phyloP scores from a whole-genome alignment of 768 basidiomycete species.

The Russula sp. region DNA sequence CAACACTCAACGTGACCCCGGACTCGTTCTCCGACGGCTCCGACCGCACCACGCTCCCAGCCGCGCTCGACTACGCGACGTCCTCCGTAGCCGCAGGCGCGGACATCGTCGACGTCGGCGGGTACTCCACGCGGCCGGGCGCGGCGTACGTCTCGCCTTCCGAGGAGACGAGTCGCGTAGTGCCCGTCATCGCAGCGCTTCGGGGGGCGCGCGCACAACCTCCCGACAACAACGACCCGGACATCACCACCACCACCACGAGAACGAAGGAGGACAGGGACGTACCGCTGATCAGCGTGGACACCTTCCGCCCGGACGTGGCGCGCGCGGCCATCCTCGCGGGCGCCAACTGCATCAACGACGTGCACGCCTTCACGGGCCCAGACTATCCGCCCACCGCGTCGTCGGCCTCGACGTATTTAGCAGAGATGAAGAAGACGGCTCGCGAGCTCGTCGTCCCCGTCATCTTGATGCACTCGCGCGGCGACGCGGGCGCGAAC shows the following conservation, averaged over 20 bases:
- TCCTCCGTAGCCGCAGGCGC: slow-evolving; percentile 50
- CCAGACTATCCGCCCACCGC: slow-evolving; percentile 35
- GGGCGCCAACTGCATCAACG: slow-evolving; percentile 92
- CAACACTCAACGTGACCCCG: slow-evolving; percentile 86
- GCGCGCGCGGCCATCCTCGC: slow-evolving; percentile 66
- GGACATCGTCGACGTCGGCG: slow-evolving; percentile 85
- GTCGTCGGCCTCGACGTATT: slow-evolving; percentile 34
- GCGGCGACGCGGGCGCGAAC: slow-evolving; percentile 72
- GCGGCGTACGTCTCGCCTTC: slow-evolving; percentile 55
- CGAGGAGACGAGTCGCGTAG: slow-evolving; percentile 68
- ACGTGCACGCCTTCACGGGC: slow-evolving; percentile 78
- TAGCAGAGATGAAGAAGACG: slow-evolving; percentile 55
- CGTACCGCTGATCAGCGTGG: slow-evolving; percentile 66
- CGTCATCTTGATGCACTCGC: slow-evolving; percentile 89
- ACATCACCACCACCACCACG: not conserved
- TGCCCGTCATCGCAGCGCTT: slow-evolving; percentile 60
- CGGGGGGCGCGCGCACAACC: slow-evolving; percentile 30
- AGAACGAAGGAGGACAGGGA: slow-evolving; percentile 14
- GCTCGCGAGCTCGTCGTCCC: slow-evolving; percentile 64
- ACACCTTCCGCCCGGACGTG: slow-evolving; percentile 83
- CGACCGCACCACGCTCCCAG: slow-evolving; percentile 40
- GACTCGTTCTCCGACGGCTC: slow-evolving; percentile 95
- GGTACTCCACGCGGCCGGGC: slow-evolving; percentile 85
- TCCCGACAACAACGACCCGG: not conserved
- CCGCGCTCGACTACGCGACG: slow-evolving; percentile 47